A percentile compares a stretch with the other conserved stretches of the same genome.
Evolutionary conservation across 768 basidiomycete species (phyloP).

Genomic region (Tulasnella sp.): DNA sequence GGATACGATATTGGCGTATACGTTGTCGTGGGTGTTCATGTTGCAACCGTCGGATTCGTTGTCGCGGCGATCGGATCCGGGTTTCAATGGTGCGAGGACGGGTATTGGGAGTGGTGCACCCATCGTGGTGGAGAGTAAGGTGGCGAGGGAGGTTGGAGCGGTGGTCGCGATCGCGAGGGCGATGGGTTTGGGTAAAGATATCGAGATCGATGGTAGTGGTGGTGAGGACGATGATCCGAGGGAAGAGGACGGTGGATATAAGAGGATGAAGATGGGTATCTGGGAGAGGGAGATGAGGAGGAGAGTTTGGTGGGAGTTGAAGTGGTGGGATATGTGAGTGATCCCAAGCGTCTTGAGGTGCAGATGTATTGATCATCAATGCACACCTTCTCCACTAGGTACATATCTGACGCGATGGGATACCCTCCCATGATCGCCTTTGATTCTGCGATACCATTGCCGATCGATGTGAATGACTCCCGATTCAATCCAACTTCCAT

Average conservation of each 20-base stretch:
- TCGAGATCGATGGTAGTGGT: slow-evolving; percentile 31
- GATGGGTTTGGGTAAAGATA: slow-evolving; percentile 42
- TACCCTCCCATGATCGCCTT: slow-evolving; percentile 51
- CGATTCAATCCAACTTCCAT: slow-evolving; percentile 39
- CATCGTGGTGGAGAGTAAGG: slow-evolving; percentile 2
- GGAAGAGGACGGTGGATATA: neutral
- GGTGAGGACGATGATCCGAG: neutral
- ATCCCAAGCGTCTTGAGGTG: neutral
- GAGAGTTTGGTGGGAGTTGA: slow-evolving; percentile 69
- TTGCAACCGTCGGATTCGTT: slow-evolving; percentile 7
- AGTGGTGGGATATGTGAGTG: slow-evolving; percentile 66
- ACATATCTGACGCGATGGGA: slow-evolving; percentile 57
- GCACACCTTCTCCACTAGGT: slow-evolving; percentile 32
- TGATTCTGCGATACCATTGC: slow-evolving; percentile 44
- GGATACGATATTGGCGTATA: neutral
- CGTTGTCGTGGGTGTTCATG: slow-evolving; percentile 3
- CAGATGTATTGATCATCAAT: too few relatives aligned
- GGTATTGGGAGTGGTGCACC: slow-evolving; percentile 18
- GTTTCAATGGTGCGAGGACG: slow-evolving; percentile 19
- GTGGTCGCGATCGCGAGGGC: slow-evolving; percentile 54
- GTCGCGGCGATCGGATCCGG: slow-evolving; percentile 21
- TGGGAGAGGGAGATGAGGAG: slow-evolving; percentile 34
- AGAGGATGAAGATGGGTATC: slow-evolving; percentile 1
- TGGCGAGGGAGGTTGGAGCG: slow-evolving; percentile 41
- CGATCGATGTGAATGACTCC: slow-evolving; percentile 45